Percentiles rank a stretch among this genome's conserved stretches.
These are phyloP conservation scores for Collybia mongolica DNA, from an alignment of 768 basidiomycete genomes.

Conservation along the genomic window DNA sequence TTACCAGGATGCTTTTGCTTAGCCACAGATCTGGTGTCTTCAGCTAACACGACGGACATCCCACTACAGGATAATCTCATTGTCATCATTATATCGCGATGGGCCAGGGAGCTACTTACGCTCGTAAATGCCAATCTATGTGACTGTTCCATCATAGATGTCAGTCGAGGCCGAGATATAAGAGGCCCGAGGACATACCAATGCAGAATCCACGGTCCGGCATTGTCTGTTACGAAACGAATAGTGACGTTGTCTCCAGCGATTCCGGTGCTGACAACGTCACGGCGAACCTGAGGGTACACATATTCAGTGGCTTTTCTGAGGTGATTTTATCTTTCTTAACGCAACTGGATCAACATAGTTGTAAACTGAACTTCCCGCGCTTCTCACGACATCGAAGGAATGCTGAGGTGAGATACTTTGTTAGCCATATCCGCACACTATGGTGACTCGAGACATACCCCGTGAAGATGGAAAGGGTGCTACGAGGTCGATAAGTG, in stretches of 20 bases:
- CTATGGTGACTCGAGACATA: constrained; percentile 20
- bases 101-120: no score
- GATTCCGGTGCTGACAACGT: not conserved
- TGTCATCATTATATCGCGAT: no score
- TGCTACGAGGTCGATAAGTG: constrained; percentile 24
- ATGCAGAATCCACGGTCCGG: not conserved
- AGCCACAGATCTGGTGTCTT: no score
- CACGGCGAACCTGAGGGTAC: not conserved
- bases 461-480: constrained; percentile 48
- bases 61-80: no score
- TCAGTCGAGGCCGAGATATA: no score
- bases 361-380: not conserved
- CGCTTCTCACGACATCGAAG: not conserved
- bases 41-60: no score
- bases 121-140: no score
- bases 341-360: not conserved
- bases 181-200: not conserved
- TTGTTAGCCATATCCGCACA: not conserved
- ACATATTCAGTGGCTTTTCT: not conserved
- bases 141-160: no score
- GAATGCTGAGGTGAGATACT: not conserved
- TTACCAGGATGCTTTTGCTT: no score
- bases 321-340: no score
- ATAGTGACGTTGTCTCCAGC: not conserved
- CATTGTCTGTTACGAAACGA: not conserved